Evolutionary conservation across 2,329 filamentous ascomycete genomes (phyloP), one percentile per base, ranked within the genome.

Genomic region (Leptodontidium sp.): DNA sequence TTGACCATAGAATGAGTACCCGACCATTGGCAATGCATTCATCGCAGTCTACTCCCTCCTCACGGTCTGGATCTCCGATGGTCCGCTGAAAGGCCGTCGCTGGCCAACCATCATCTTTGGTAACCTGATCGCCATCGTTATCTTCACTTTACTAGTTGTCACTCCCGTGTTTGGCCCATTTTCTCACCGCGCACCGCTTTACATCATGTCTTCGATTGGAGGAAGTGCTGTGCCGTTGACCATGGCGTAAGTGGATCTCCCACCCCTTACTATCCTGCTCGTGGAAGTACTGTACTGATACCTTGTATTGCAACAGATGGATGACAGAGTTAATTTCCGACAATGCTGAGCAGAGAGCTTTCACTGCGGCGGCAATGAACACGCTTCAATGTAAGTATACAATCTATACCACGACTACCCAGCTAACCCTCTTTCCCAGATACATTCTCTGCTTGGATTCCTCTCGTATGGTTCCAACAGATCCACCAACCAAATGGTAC

Each of bases 401-500:
- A 90, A 32, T 7, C 57, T 32, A 43, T 4, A 15, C 57, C 26
- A 29, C 26, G 35, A 17, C 3, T 32, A 14, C 29, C n/a, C 4
- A 7, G 12, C 50, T 53, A 21, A 40, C 55, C 2, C 43, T 92
- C 6, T n/a, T 24, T 21, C 14, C 55, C 87, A 91, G 75, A 87
- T 88, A 67, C 70, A 12, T 68, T 72, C 32, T 63, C 64, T 11
- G 68, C 70, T 0, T 92, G 90, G 90, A 77, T 93, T 61, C 90
- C 90, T 6, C 82, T 90, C 35, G 76, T 91, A 12, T 84, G 90
- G 14, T 91, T 89, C 88, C 86, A 89, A 79, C 87, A 89, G 75
- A 82, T 88, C 0, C 87, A 91, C 66, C 86, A 85, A 0, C 89
- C 89, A 0, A 72, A 80, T 64, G 70, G 59, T 91, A 90, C 62